These are phyloP conservation scores for Globisporangium megalacanthum DNA, from an alignment of 352 stramenopile genomes.

Conservation along the genomic window DNA sequence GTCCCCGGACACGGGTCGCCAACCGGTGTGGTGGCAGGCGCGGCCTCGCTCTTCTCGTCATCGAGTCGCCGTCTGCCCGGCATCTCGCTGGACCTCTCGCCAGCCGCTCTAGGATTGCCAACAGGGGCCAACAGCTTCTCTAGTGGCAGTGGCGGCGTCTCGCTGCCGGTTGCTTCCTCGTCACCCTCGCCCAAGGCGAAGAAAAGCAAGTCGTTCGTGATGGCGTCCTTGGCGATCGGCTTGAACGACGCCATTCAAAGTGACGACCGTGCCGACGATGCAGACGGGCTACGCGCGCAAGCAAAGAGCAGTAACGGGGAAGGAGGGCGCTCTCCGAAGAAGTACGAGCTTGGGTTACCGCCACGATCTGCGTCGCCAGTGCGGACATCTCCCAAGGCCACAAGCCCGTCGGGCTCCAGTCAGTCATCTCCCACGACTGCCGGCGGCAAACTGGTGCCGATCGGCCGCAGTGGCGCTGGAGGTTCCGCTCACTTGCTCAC, in stretches of 20 bases:
- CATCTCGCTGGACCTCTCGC: constrained; percentile 12
- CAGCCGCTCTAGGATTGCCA: not conserved
- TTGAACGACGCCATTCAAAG: constrained; percentile 8
- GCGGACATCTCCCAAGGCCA: constrained; percentile 1
- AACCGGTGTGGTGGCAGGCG: not conserved
- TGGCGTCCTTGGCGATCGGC: constrained; percentile 9
- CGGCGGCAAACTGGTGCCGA: constrained; percentile 8
- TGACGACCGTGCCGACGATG: not conserved
- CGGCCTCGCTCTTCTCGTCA: not conserved
- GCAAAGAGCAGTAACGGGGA: not conserved
- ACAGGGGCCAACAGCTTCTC: not conserved
- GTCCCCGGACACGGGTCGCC: not conserved
- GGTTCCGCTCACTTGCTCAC: not conserved
- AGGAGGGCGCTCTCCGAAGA: constrained; percentile 7
- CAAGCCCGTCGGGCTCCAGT: not conserved
- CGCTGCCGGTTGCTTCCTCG: constrained; percentile 3
- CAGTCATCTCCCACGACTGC: constrained; percentile 1
- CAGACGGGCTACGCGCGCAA: not conserved
- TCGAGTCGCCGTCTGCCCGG: constrained; percentile 5
- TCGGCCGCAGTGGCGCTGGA: not conserved
- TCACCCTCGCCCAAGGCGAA: not conserved
- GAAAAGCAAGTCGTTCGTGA: constrained; percentile 11
- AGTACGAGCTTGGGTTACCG: constrained; percentile 6
- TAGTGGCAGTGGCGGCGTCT: not conserved
- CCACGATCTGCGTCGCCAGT: constrained; percentile 3